phyloP scores from a whole-genome alignment of 2,329 filamentous ascomycete genomes.

The Polytolypa hystricis region DNA sequence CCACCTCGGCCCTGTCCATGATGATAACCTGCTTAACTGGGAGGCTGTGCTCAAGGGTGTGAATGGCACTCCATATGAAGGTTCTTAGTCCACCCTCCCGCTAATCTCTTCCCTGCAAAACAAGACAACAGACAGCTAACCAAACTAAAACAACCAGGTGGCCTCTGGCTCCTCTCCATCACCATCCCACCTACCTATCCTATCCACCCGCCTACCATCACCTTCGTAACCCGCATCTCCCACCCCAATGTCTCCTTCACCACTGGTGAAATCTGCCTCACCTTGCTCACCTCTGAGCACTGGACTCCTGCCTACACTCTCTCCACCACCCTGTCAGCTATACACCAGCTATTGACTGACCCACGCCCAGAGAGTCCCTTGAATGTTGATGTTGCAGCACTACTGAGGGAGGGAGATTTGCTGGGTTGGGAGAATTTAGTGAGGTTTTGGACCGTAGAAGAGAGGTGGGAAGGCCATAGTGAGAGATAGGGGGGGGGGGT shows the following conservation, averaged over 20 bases:
- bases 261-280: slow-evolving; percentile 87
- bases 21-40: slow-evolving; percentile 49
- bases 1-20: slow-evolving; percentile 45
- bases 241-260: slow-evolving; percentile 68
- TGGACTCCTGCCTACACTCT: slow-evolving; percentile 86
- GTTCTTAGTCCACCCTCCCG: slow-evolving; percentile 25
- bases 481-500: no score
- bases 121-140: neutral
- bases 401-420: slow-evolving; percentile 35
- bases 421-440: slow-evolving; percentile 37
- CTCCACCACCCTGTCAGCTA: slow-evolving; percentile 33
- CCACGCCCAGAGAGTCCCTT: slow-evolving; percentile 37
- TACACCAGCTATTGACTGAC: slow-evolving; percentile 37
- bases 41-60: slow-evolving; percentile 51
- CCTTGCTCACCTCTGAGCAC: slow-evolving; percentile 58
- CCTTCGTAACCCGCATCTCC: slow-evolving; percentile 72
- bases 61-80: slow-evolving; percentile 49
- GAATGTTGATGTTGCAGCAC: slow-evolving; percentile 38
- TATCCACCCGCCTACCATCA: slow-evolving; percentile 61
- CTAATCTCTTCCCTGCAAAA: slow-evolving; percentile 1
- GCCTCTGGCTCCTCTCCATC: slow-evolving; percentile 75
- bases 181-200: slow-evolving; percentile 69
- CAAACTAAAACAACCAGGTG: slow-evolving; percentile 35
- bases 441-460: slow-evolving; percentile 36
- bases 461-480: slow-evolving; percentile 32